Base-by-base conservation (phyloP, 2,329 filamentous ascomycete species). In the Colletotrichum salicis region DNA sequence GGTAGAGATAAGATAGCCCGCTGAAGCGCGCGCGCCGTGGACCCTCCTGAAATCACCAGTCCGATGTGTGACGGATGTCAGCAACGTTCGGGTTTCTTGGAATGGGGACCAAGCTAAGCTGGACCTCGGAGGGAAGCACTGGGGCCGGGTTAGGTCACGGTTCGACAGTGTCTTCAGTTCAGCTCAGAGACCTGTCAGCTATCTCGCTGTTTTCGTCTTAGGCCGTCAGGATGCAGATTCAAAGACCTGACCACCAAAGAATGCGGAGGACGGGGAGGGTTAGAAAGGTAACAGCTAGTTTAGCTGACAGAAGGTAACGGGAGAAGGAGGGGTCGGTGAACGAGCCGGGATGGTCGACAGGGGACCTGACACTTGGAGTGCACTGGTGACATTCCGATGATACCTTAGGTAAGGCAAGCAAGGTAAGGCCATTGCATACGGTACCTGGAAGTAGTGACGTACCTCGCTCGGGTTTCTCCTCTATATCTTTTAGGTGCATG, bases 401-500 rank as follows among this genome's bases (percentile, higher is more conserved):
- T 45, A 45, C 41, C 15, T 45, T 45, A 45, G 19, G 41, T 45
- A 41, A 41, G 35, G 35, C 35, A 41, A 41, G 35, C 35, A 5
- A 15, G 35, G 35, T 29, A 29, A 29, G 27, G 27, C 33, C 33
- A 8, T 35, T 35, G 11, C 33, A 8, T 35, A 35, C 7, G 33
- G 1, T 35, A 35, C 33, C 33, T 35, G 27, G 27, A 35, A 2
- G 33, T 35, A 35, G 58, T 68, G 64, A 68, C 65, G 51, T 63
- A 63, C 33, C 27, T 48, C 15, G 27, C 11, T 27, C 29, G 29
- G 65, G 35, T 37, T 56, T 27, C 51, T 33, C 58, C 48, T 35
- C 58, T 35, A n/a, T 11, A 48, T 37, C 48, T 64, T n/a, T 29
- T 62, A 67, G 55, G 10, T 63, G 37, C 65, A 68, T 55, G 48